Conservation (phyloP, 2,329 filamentous ascomycete genomes). For the Sporothrix curviconia region DNA sequence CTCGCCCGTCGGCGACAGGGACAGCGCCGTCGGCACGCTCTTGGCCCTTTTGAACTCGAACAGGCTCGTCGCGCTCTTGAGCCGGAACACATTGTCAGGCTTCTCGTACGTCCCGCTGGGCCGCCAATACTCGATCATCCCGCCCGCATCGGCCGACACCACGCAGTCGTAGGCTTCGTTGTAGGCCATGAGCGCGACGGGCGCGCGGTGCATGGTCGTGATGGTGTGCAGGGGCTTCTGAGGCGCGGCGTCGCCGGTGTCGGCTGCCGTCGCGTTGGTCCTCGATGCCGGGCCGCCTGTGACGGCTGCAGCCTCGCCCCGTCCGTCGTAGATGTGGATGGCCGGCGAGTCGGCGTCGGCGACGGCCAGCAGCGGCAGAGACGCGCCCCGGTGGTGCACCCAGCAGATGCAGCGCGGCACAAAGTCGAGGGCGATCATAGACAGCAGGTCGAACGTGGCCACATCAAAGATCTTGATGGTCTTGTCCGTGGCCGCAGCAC, state of each 20-base stretch:
- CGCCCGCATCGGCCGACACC: slow-evolving; percentile 77
- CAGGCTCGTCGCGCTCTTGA: slow-evolving; percentile 88
- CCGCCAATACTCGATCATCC: slow-evolving; percentile 96
- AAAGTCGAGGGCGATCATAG: slow-evolving; percentile 73
- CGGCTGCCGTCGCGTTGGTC: background rate
- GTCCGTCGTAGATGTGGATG: slow-evolving; percentile 81
- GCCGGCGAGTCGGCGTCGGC: slow-evolving; percentile 66
- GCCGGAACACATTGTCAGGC: slow-evolving; percentile 82
- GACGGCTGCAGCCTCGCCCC: slow-evolving; percentile 58
- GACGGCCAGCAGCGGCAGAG: slow-evolving; percentile 76
- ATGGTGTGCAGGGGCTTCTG: slow-evolving; percentile 66
- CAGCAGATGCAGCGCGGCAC: slow-evolving; percentile 78
- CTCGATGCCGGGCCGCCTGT: background rate
- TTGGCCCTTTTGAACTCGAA: slow-evolving; percentile 98
- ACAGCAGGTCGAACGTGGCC: slow-evolving; percentile 79
- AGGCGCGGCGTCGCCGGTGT: background rate
- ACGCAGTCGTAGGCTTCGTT: slow-evolving; percentile 87
- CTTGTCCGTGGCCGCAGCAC: slow-evolving; percentile 57
- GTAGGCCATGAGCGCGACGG: slow-evolving; percentile 80
- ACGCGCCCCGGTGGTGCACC: slow-evolving; percentile 84
- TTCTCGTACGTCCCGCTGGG: slow-evolving; percentile 79
- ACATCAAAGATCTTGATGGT: slow-evolving; percentile 77
- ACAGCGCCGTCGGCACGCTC: slow-evolving; percentile 72
- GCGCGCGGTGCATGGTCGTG: slow-evolving; percentile 69
- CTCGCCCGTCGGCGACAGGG: slow-evolving; percentile 76